A percentile compares a stretch with the other conserved stretches of the same genome.
These are phyloP conservation scores for Platanthera guangdongensis DNA, from an alignment of 106 monocot species.

Conservation along the genomic window DNA sequence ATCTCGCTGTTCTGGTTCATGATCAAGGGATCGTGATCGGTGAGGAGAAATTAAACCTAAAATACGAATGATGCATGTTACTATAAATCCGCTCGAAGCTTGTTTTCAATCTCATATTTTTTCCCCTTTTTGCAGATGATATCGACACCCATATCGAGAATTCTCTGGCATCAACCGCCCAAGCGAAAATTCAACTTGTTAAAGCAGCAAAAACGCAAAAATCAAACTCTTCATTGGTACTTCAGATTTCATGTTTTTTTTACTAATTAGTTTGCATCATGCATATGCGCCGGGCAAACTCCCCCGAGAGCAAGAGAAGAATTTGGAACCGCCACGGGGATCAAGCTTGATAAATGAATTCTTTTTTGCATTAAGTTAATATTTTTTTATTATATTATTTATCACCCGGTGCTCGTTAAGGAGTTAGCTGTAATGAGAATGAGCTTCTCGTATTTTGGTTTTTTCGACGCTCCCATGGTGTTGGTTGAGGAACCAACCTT, in stretches of 20 bases:
- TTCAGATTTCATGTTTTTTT: not conserved
- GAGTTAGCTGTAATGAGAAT: too few species aligned
- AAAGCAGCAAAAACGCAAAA: conserved; percentile 71
- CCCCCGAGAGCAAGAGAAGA: too few species aligned
- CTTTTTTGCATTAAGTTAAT: too few species aligned
- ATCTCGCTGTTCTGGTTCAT: conserved; percentile 75
- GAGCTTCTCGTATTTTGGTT: too few species aligned
- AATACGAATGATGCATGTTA: not conserved
- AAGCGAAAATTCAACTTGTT: conserved; percentile 57
- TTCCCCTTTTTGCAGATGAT: conserved; percentile 45
- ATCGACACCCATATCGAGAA: conserved; percentile 56
- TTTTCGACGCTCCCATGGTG: too few species aligned
- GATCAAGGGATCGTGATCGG: conserved; percentile 76
- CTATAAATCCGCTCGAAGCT: not conserved
- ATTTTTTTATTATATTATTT: too few species aligned
- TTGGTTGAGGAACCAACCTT: too few species aligned
- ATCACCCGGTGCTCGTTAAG: too few species aligned
- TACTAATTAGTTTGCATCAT: too few species aligned
- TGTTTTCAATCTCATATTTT: not conserved
- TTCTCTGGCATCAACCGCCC: conserved; percentile 35
- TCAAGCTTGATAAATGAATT: too few species aligned
- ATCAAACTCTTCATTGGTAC: conserved; percentile 82
- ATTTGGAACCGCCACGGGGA: too few species aligned
- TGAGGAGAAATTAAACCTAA: conserved; percentile 12
- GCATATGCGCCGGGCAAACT: too few species aligned